A percentile compares a stretch with the other conserved stretches of the same genome.
phyloP scores from a whole-genome alignment of 139 green algal genomes.

The Tetratostichococcus sp. region DNA sequence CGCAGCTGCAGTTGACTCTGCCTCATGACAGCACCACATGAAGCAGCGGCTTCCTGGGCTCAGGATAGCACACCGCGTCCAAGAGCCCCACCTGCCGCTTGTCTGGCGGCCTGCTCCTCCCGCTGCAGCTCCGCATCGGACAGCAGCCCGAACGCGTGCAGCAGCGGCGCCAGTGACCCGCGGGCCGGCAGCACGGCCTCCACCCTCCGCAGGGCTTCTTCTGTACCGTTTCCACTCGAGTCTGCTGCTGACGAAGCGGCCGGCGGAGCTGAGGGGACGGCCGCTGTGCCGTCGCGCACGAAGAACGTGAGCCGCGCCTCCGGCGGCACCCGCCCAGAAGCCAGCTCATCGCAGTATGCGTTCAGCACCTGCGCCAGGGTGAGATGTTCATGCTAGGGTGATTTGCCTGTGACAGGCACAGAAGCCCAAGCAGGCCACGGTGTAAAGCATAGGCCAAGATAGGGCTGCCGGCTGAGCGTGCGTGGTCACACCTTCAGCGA shows the following conservation, averaged over 20 bases:
- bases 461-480: too few relatives aligned
- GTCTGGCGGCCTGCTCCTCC: not conserved
- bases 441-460: too few relatives aligned
- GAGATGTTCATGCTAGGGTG: too few relatives aligned
- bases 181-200: slow-evolving; percentile 51
- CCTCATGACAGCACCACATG: too few relatives aligned
- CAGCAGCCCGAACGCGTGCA: slow-evolving; percentile 80
- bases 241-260: too few relatives aligned
- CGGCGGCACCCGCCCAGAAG: slow-evolving; percentile 22
- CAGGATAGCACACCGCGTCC: too few relatives aligned
- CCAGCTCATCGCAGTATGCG: slow-evolving; percentile 70
- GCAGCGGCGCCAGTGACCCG: slow-evolving; percentile 74
- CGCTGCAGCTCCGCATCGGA: slow-evolving; percentile 57
- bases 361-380: slow-evolving; percentile 73
- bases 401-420: too few relatives aligned
- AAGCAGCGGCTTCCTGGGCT: too few relatives aligned
- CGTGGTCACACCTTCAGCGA: slow-evolving; percentile 56
- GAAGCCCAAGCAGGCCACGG: too few relatives aligned
- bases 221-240: too few relatives aligned
- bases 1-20: too few relatives aligned
- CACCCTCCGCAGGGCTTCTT: slow-evolving; percentile 1
- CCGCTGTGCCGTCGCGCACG: slow-evolving; percentile 12
- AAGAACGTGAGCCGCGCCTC: slow-evolving; percentile 26
- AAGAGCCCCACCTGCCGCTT: not conserved
- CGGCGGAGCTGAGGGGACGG: not conserved